Evolutionary conservation across 768 basidiomycete genomes (phyloP).

Genomic region (Russula abietina): DNA sequence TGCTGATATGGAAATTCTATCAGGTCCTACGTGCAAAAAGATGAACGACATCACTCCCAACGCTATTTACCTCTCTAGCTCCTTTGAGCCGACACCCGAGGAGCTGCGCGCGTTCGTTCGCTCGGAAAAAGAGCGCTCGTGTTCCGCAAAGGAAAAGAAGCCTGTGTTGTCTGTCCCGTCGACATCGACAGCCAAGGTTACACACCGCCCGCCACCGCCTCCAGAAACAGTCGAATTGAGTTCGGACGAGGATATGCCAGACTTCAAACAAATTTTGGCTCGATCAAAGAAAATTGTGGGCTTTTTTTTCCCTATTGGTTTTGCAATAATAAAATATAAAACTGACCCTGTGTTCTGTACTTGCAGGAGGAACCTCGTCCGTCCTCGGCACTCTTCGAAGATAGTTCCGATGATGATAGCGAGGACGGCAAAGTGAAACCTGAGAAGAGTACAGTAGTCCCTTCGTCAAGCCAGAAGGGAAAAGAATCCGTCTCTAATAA

Average conservation of each 20-base stretch:
- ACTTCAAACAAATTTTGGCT: constrained; percentile 39
- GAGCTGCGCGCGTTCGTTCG: constrained; percentile 43
- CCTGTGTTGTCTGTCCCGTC: constrained; percentile 16
- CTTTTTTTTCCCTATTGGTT: neutral
- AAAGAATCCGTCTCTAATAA: constrained; percentile 30
- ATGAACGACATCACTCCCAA: constrained; percentile 49
- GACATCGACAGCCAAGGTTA: constrained; percentile 25
- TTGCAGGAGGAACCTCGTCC: constrained; percentile 7
- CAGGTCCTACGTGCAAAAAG: constrained; percentile 64
- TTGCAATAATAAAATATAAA: neutral
- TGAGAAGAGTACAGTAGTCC: neutral
- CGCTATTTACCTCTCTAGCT: constrained; percentile 53
- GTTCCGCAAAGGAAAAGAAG: constrained; percentile 3
- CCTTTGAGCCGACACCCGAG: constrained; percentile 63
- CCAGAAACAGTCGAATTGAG: constrained; percentile 26
- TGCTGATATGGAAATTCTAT: neutral
- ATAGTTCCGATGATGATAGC: constrained; percentile 6
- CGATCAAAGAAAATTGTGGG: constrained; percentile 16
- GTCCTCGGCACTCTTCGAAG: neutral
- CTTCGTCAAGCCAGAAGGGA: neutral
- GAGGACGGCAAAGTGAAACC: neutral
- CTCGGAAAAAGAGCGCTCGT: constrained; percentile 21
- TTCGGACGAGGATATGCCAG: constrained; percentile 47
- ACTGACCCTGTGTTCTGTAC: neutral
- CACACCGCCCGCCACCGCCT: constrained; percentile 6